Evolutionary conservation across 208 protist species (phyloP).

Genomic region (Leptomonas seymouri): DNA sequence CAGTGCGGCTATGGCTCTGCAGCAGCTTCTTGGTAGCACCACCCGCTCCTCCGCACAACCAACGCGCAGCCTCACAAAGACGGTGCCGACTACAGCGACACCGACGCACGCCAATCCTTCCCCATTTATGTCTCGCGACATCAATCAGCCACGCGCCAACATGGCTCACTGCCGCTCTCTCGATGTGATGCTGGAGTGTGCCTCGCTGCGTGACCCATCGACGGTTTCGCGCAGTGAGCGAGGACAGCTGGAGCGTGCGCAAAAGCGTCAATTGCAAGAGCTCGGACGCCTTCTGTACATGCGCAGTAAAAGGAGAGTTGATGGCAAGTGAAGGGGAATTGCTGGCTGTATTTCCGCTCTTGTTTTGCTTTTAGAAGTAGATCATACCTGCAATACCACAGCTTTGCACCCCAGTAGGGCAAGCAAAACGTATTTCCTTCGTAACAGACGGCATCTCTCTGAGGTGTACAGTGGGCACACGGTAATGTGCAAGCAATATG

Average conservation of each 20-base stretch:
- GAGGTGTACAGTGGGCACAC: no score
- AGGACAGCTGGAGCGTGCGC: constrained; percentile 31
- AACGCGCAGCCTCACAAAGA: not conserved
- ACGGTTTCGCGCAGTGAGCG: constrained; percentile 35
- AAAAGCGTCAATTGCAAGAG: constrained; percentile 45
- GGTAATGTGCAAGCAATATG: no score
- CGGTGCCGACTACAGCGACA: not conserved
- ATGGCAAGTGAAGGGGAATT: not conserved
- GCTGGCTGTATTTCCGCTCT: not conserved
- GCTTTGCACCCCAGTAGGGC: no score
- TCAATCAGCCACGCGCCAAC: constrained; percentile 6
- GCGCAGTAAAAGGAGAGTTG: constrained; percentile 20
- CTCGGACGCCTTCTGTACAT: constrained; percentile 53
- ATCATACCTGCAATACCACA: no score
- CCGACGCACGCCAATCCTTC: not conserved
- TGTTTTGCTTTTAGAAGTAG: no score
- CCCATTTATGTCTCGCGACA: not conserved
- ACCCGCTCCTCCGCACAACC: not conserved
- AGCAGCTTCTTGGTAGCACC: constrained; percentile 4
- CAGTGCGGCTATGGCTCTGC: constrained; percentile 15
- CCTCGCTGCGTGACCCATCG: constrained; percentile 32
- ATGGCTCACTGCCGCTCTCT: constrained; percentile 9
- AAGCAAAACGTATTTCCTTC: no score
- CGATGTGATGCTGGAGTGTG: constrained; percentile 63
- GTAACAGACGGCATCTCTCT: no score